Percentiles rank a stretch among this genome's conserved stretches.
Evolutionary conservation across 2,329 filamentous ascomycete genomes (phyloP).

Genomic region (Xylariomycetidae sp.): DNA sequence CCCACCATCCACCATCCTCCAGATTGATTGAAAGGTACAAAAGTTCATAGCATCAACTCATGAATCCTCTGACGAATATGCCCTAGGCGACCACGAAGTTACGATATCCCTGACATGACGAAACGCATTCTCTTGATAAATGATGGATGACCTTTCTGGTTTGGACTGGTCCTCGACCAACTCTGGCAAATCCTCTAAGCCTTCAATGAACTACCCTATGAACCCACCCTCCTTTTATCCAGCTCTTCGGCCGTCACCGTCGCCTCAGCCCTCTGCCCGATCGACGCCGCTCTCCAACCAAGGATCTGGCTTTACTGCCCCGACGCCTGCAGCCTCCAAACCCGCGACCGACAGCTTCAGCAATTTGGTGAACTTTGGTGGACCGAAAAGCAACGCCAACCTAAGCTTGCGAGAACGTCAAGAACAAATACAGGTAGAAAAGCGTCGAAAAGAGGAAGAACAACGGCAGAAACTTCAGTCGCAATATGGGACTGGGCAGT

Average conservation of each 20-base stretch:
- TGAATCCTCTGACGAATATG: conserved; percentile 7
- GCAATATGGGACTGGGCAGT: conserved; percentile 71
- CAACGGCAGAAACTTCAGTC: conserved; percentile 66
- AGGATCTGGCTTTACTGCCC: conserved; percentile 36
- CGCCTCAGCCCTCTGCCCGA: conserved; percentile 50
- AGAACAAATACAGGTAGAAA: conserved; percentile 60
- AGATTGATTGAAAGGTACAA: no score
- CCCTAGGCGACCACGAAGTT: conserved; percentile 10
- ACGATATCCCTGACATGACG: conserved; percentile 24
- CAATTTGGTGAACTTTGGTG: conserved; percentile 63
- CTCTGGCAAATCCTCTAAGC: conserved; percentile 19
- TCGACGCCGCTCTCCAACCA: conserved; percentile 53
- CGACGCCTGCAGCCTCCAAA: conserved; percentile 44
- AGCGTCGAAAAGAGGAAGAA: conserved; percentile 69
- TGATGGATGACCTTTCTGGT: conserved; percentile 30
- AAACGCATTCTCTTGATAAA: conserved; percentile 9
- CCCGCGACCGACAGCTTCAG: conserved; percentile 70
- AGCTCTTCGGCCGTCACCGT: conserved; percentile 51
- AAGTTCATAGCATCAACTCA: conserved; percentile 2
- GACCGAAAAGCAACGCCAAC: conserved; percentile 60
- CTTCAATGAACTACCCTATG: conserved; percentile 22
- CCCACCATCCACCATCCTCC: no score
- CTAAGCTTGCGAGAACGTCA: conserved; percentile 76
- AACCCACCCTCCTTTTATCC: conserved; percentile 26
- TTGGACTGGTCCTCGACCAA: conserved; percentile 29